A percentile compares a stretch with the other conserved stretches of the same genome.
These are phyloP conservation scores for Dissophora ornata DNA, from an alignment of 192 early-diverging fungal species.

Conservation along the genomic window DNA sequence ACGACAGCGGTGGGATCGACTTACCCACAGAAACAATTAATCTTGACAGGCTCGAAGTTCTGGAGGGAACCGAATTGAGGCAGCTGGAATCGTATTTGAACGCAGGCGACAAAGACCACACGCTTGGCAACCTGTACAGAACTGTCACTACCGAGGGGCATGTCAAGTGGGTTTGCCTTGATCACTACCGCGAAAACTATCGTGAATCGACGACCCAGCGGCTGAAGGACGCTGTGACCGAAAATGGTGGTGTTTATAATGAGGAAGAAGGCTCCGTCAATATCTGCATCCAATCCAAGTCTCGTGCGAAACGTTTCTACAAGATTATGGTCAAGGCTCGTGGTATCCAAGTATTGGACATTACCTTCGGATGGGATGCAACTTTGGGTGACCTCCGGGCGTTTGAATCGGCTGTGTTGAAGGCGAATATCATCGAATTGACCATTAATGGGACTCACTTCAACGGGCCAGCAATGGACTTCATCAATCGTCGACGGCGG, in stretches of 20 bases:
- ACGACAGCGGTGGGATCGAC: background rate
- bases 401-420: background rate
- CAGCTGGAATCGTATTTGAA: conserved; percentile 3
- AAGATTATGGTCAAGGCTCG: background rate
- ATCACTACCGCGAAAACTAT: conserved; percentile 22
- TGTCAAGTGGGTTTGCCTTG: conserved; percentile 32
- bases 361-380: conserved; percentile 12
- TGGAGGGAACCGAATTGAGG: conserved; percentile 25
- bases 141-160: conserved; percentile 15
- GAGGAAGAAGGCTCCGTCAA: background rate
- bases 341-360: conserved; percentile 1
- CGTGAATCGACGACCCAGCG: background rate
- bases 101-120: background rate
- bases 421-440: background rate
- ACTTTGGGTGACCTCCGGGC: conserved; percentile 10
- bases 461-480: background rate
- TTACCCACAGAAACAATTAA: background rate
- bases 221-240: background rate
- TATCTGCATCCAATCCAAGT: background rate
- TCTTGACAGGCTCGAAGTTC: conserved; percentile 7
- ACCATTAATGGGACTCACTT: background rate
- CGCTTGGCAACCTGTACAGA: conserved; percentile 19
- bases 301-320: conserved; percentile 17
- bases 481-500: background rate
- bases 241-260: conserved; percentile 2